phyloP scores from a whole-genome alignment of 495 filamentous ascomycete species.

The Aspergillus diversus region DNA sequence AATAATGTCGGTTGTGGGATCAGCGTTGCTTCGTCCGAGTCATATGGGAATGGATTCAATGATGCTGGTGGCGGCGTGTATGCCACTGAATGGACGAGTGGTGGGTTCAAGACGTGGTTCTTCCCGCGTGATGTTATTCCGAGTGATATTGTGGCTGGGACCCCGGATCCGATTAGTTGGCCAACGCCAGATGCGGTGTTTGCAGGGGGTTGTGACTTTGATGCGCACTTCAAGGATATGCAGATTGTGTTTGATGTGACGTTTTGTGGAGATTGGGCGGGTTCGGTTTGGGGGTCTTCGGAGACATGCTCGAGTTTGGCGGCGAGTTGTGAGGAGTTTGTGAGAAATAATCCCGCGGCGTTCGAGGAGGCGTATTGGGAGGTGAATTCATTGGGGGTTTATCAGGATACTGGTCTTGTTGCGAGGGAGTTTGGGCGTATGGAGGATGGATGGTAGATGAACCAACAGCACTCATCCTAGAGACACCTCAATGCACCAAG shows the following conservation, averaged over 20 bases:
- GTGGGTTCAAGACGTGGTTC: constrained; percentile 65
- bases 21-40: constrained; percentile 30
- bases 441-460: background rate
- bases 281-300: background rate
- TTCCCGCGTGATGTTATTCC: constrained; percentile 55
- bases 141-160: constrained; percentile 49
- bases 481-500: too few species aligned
- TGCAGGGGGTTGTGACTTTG: constrained; percentile 61
- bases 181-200: constrained; percentile 62
- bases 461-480: too few species aligned
- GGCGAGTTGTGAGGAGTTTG: background rate
- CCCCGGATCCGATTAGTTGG: constrained; percentile 63
- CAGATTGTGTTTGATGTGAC: constrained; percentile 51
- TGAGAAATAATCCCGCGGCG: background rate
- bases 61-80: constrained; percentile 59
- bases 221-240: constrained; percentile 61
- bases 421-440: background rate
- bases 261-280: background rate
- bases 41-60: constrained; percentile 66
- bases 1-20: constrained; percentile 61
- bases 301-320: background rate
- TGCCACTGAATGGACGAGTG: constrained; percentile 64
- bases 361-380: background rate
- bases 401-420: background rate
- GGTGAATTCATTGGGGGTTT: background rate